Conservation (phyloP, 306 rosid species). For the Lathyrus aphaca region DNA sequence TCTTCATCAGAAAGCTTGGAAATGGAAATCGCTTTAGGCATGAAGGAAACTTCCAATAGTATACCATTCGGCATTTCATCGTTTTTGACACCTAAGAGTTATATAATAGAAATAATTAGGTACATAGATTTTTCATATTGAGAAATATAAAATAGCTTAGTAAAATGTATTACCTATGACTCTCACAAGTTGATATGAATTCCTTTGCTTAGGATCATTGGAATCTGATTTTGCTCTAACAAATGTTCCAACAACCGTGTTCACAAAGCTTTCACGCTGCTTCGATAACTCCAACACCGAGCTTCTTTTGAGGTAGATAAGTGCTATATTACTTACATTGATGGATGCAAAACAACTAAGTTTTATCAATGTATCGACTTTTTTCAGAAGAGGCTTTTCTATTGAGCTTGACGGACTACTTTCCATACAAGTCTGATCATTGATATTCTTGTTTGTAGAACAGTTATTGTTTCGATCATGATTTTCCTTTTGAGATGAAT, state of each 20-base stretch:
- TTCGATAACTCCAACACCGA: conserved; percentile 55
- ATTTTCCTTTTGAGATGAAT: conserved; percentile 17
- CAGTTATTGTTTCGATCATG: conserved; percentile 24
- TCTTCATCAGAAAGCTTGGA: conserved; percentile 64
- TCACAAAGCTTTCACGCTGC: conserved; percentile 49
- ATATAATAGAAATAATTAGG: conserved; percentile 21
- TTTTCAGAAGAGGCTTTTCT: conserved; percentile 34
- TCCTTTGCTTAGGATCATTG: conserved; percentile 32
- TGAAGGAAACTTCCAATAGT: conserved; percentile 61
- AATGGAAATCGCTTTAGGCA: conserved; percentile 43
- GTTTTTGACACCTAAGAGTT: conserved; percentile 49
- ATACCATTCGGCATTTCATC: conserved; percentile 36
- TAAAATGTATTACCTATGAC: conserved; percentile 43
- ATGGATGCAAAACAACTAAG: conserved; percentile 50
- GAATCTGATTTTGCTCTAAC: conserved; percentile 46
- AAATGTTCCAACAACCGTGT: conserved; percentile 58
- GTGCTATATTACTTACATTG: conserved; percentile 49
- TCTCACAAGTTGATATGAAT: conserved; percentile 41
- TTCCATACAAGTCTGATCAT: conserved; percentile 23
- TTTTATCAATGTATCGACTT: conserved; percentile 20
- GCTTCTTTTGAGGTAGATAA: conserved; percentile 61
- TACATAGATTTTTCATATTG: not conserved
- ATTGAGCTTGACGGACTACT: conserved; percentile 32
- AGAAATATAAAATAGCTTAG: not conserved
- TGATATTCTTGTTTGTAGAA: conserved; percentile 35